Conservation (phyloP, 352 stramenopile species). For the Phytophthora gonapodyides region DNA sequence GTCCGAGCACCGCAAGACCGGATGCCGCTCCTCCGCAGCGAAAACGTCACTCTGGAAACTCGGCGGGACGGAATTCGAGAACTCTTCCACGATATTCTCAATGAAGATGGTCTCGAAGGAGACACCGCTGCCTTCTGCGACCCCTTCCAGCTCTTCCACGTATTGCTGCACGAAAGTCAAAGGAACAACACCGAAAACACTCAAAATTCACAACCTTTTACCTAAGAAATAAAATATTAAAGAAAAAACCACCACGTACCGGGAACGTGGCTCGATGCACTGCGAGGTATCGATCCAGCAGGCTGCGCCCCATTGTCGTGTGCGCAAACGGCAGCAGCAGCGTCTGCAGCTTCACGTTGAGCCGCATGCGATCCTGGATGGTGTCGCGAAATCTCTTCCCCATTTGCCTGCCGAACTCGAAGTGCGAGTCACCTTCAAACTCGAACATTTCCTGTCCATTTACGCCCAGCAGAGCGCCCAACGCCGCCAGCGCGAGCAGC, state of each 20-base stretch:
- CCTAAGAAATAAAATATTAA: not conserved
- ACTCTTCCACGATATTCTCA: conserved; percentile 79
- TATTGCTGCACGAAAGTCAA: conserved; percentile 47
- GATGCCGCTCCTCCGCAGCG: conserved; percentile 23
- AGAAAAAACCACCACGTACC: conserved; percentile 26
- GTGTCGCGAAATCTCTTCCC: conserved; percentile 53
- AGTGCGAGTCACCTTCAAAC: conserved; percentile 66
- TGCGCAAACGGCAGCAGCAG: conserved; percentile 59
- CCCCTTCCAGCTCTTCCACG: conserved; percentile 64
- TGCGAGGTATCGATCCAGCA: conserved; percentile 54
- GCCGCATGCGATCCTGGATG: conserved; percentile 48
- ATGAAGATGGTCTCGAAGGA: conserved; percentile 73
- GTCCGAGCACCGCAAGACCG: conserved; percentile 66
- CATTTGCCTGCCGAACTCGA: conserved; percentile 56
- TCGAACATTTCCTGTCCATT: conserved; percentile 51
- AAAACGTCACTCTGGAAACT: conserved; percentile 38
- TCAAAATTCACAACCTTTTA: not conserved
- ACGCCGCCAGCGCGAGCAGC: not conserved
- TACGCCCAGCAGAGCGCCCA: conserved; percentile 11
- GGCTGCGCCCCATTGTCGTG: conserved; percentile 38
- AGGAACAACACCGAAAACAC: not conserved
- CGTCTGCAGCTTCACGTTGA: conserved; percentile 60
- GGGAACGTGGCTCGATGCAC: conserved; percentile 58
- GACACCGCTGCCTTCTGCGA: conserved; percentile 60
- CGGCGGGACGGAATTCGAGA: conserved; percentile 56